These are phyloP conservation scores for Piedraia hortae DNA, from an alignment of 2,329 filamentous ascomycete species.

Conservation along the genomic window DNA sequence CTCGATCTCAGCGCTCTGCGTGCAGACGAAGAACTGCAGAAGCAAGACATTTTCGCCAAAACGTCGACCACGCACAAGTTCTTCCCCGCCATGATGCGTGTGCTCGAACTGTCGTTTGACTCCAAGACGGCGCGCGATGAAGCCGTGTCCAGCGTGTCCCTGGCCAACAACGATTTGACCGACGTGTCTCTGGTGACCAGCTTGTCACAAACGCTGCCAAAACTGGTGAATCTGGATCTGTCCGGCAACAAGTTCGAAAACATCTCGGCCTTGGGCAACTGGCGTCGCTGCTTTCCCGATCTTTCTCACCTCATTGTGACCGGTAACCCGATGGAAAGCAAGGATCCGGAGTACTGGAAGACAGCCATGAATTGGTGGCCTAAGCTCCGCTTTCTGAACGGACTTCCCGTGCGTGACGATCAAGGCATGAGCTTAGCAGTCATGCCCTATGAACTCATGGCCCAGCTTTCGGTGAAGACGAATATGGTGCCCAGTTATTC, in stretches of 20 bases:
- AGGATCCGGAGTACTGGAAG: slow-evolving; percentile 25
- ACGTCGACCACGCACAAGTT: slow-evolving; percentile 54
- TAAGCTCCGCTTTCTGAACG: slow-evolving; percentile 50
- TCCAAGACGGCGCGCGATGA: slow-evolving; percentile 43
- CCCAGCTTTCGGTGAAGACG: slow-evolving; percentile 47
- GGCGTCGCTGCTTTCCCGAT: slow-evolving; percentile 51
- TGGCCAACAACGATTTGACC: slow-evolving; percentile 53
- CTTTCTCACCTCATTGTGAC: slow-evolving; percentile 58
- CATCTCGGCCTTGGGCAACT: slow-evolving; percentile 39
- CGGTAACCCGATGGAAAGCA: slow-evolving; percentile 40
- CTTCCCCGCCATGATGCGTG: slow-evolving; percentile 71
- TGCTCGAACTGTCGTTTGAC: slow-evolving; percentile 55
- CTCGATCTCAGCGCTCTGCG: slow-evolving; percentile 59
- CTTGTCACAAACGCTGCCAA: slow-evolving; percentile 54
- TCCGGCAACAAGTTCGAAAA: slow-evolving; percentile 55
- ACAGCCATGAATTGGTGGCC: slow-evolving; percentile 64
- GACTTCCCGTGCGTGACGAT: slow-evolving; percentile 41
- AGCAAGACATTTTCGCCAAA: slow-evolving; percentile 48
- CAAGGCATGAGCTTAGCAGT: slow-evolving; percentile 43
- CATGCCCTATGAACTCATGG: too few relatives aligned
- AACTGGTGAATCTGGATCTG: slow-evolving; percentile 67
- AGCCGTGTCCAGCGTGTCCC: slow-evolving; percentile 53
- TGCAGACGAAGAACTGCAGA: slow-evolving; percentile 40
- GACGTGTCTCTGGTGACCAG: slow-evolving; percentile 45
- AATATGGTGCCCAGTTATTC: slow-evolving; percentile 58